phyloP scores from a whole-genome alignment of 129 eudicot genomes.

The Pulicaria dysenterica region DNA sequence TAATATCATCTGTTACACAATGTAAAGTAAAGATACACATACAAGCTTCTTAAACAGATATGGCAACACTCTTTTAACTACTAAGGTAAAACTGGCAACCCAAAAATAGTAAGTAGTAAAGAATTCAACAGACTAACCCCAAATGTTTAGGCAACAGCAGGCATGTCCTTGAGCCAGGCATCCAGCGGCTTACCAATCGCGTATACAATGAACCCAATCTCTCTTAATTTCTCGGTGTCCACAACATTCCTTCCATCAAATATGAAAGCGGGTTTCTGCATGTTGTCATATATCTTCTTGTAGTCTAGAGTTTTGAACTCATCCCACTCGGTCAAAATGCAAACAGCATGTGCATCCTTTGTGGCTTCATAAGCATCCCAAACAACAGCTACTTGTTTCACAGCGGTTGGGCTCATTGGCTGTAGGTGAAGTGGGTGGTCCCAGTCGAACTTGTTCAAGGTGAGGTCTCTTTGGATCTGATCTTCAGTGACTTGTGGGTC shows the following conservation, averaged over 20 bases:
- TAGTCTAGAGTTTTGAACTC: slow-evolving; percentile 81
- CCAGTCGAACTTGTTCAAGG: slow-evolving; percentile 87
- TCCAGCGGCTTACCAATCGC: slow-evolving; percentile 91
- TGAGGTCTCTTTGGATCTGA: slow-evolving; percentile 77
- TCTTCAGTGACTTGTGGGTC: slow-evolving; percentile 93
- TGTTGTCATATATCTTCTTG: slow-evolving; percentile 71
- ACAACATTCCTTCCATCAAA: slow-evolving; percentile 84
- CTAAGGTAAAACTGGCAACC: slow-evolving; percentile 8
- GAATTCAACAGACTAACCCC: slow-evolving; percentile 30
- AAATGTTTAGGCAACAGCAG: slow-evolving; percentile 60
- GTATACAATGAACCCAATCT: slow-evolving; percentile 83
- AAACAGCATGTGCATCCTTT: slow-evolving; percentile 72
- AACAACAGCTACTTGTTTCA: slow-evolving; percentile 69
- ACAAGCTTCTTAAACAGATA: slow-evolving; percentile 33
- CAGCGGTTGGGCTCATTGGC: slow-evolving; percentile 82
- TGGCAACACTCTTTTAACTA: slow-evolving; percentile 27
- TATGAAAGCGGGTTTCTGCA: slow-evolving; percentile 89
- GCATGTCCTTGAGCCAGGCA: slow-evolving; percentile 92
- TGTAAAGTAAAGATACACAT: slow-evolving; percentile 29
- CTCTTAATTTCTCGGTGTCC: slow-evolving; percentile 62
- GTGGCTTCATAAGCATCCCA: slow-evolving; percentile 91
- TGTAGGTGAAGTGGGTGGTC: slow-evolving; percentile 90
- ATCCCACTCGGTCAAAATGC: slow-evolving; percentile 90
- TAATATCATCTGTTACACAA: slow-evolving; percentile 39
- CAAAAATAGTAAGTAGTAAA: slow-evolving; percentile 36